Conservation (phyloP, 208 protist species). For the Wallacemonas rigidus region DNA sequence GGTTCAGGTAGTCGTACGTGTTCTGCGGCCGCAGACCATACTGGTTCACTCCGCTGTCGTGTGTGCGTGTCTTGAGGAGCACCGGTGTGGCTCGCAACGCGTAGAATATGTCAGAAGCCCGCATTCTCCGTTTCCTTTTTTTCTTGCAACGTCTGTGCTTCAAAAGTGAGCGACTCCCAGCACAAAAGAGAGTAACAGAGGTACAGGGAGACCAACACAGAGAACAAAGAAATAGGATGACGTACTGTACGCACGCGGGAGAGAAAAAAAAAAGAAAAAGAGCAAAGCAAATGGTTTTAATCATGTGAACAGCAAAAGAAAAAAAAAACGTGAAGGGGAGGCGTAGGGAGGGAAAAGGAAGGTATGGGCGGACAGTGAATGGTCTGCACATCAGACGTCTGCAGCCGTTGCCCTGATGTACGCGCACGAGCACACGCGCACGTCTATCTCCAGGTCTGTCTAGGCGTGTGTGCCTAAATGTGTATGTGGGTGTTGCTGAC, state of each 20-base stretch:
- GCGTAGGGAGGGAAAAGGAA: too few relatives aligned
- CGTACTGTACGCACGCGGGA: background rate
- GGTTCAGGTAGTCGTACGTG: slow-evolving; percentile 86
- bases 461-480: too few relatives aligned
- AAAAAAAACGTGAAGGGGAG: background rate
- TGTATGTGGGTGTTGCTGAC: too few relatives aligned
- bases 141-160: background rate
- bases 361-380: too few relatives aligned
- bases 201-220: too few relatives aligned
- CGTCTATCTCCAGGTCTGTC: too few relatives aligned
- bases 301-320: slow-evolving; percentile 1
- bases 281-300: background rate
- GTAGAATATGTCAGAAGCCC: slow-evolving; percentile 72
- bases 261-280: slow-evolving; percentile 21
- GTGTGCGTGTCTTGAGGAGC: slow-evolving; percentile 55
- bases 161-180: too few relatives aligned
- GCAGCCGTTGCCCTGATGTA: too few relatives aligned
- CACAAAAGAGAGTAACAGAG: too few relatives aligned
- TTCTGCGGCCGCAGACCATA: slow-evolving; percentile 83
- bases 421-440: too few relatives aligned
- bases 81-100: slow-evolving; percentile 65
- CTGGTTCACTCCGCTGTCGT: slow-evolving; percentile 86
- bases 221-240: background rate
- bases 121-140: slow-evolving; percentile 36
- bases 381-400: too few relatives aligned